phyloP scores from a whole-genome alignment of 1,284 basidiomycete species.

The Blastosporella zonata region DNA sequence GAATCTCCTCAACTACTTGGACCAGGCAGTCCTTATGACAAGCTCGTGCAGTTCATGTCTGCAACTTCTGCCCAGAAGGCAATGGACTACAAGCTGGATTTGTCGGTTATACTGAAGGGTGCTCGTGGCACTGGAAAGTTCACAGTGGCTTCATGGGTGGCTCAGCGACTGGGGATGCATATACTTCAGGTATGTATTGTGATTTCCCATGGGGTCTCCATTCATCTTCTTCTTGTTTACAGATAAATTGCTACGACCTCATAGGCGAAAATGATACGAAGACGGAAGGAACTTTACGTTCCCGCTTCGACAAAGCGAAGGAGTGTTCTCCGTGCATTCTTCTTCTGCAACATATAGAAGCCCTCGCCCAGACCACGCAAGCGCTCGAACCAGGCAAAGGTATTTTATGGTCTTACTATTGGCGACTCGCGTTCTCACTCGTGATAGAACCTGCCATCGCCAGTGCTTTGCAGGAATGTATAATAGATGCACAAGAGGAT shows the following conservation, averaged over 20 bases:
- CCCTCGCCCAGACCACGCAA: constrained; percentile 73
- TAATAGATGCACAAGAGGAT: constrained; percentile 50
- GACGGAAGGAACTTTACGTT: constrained; percentile 75
- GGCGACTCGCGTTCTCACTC: neutral
- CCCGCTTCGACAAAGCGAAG: constrained; percentile 78
- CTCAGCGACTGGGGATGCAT: constrained; percentile 71
- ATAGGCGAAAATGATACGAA: constrained; percentile 79
- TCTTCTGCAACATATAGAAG: constrained; percentile 83
- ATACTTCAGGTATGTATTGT: constrained; percentile 63
- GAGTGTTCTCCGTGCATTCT: constrained; percentile 86
- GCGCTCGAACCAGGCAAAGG: constrained; percentile 67
- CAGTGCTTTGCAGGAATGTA: constrained; percentile 64
- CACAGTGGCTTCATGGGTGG: constrained; percentile 55
- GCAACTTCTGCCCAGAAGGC: constrained; percentile 56
- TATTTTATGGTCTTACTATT: constrained; percentile 24
- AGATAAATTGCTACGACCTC: constrained; percentile 88
- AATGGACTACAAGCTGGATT: constrained; percentile 55
- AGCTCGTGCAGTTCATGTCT: constrained; percentile 49
- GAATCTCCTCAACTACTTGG: constrained; percentile 27
- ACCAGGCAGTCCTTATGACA: constrained; percentile 36
- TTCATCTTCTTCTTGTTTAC: constrained; percentile 1
- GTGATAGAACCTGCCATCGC: constrained; percentile 58
- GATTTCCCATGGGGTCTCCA: neutral
- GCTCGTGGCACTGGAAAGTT: constrained; percentile 75
- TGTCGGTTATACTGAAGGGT: constrained; percentile 75